Conservation (phyloP, 1,284 basidiomycete species). For the Tylopilus microsporus region DNA sequence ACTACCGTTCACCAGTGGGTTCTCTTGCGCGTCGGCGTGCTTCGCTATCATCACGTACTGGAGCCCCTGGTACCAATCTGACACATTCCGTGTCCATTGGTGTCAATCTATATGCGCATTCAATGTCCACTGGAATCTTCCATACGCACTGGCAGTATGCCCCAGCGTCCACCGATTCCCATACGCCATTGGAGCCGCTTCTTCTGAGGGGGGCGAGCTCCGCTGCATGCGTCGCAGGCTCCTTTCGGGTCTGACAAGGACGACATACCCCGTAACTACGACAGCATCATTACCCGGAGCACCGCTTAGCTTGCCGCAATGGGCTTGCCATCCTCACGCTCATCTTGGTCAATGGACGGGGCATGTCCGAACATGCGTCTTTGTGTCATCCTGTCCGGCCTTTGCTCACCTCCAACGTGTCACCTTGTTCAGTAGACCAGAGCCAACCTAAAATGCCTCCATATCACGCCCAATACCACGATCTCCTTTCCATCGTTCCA, state of each 20-base stretch:
- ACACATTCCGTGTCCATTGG: too few species aligned
- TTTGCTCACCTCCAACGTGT: constrained; percentile 1
- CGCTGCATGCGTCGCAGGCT: too few species aligned
- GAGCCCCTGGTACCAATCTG: too few species aligned
- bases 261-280: constrained; percentile 43
- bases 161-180: too few species aligned
- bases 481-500: constrained; percentile 45
- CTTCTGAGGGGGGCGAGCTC: too few species aligned
- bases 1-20: too few species aligned
- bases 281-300: constrained; percentile 68
- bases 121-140: too few species aligned
- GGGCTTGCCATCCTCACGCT: constrained; percentile 64
- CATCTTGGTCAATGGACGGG: constrained; percentile 64
- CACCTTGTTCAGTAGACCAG: constrained; percentile 45
- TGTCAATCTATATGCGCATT: too few species aligned
- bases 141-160: too few species aligned
- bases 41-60: too few species aligned
- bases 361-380: constrained; percentile 59
- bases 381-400: not conserved
- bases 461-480: constrained; percentile 41
- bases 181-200: too few species aligned
- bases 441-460: constrained; percentile 56
- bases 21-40: too few species aligned
- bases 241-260: constrained; percentile 30
- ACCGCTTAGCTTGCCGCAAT: constrained; percentile 51